A percentile compares a stretch with the other conserved stretches of the same genome.
Conservation (phyloP, 129 eudicot genomes). For the Saposhnikovia divaricata region DNA sequence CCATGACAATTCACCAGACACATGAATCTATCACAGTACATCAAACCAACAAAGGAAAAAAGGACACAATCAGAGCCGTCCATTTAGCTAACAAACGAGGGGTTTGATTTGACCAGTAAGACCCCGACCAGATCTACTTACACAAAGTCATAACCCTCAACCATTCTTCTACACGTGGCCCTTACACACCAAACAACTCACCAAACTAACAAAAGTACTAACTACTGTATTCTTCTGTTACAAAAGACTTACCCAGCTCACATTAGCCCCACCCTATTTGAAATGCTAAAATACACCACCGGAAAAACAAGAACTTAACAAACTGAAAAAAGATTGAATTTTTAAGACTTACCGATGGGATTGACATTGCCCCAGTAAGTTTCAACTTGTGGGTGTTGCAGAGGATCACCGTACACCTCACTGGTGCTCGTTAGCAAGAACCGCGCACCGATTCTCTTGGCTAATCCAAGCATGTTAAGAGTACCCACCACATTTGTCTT, state of each 20-base stretch:
- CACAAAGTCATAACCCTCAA: background rate
- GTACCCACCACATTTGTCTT: slow-evolving; percentile 32
- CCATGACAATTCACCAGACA: background rate
- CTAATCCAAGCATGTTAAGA: slow-evolving; percentile 25
- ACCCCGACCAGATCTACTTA: slow-evolving; percentile 9
- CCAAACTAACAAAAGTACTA: background rate
- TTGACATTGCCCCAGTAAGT: slow-evolving; percentile 33
- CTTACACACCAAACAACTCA: background rate
- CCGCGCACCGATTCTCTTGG: slow-evolving; percentile 26
- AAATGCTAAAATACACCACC: background rate
- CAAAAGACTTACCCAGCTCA: background rate
- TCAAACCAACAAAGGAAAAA: background rate
- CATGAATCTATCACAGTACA: background rate
- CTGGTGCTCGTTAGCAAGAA: slow-evolving; percentile 29
- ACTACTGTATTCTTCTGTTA: background rate
- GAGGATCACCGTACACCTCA: slow-evolving; percentile 27
- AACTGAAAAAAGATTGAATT: background rate
- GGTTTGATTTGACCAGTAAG: background rate
- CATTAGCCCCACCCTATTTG: background rate
- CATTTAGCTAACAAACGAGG: background rate
- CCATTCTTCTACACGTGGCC: background rate
- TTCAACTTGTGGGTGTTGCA: slow-evolving; percentile 28
- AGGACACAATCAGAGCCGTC: slow-evolving; percentile 3
- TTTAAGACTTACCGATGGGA: slow-evolving; percentile 11
- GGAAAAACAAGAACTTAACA: background rate